phyloP scores from a whole-genome alignment of 768 basidiomycete species.

The Sporobolomyces phaffii region DNA sequence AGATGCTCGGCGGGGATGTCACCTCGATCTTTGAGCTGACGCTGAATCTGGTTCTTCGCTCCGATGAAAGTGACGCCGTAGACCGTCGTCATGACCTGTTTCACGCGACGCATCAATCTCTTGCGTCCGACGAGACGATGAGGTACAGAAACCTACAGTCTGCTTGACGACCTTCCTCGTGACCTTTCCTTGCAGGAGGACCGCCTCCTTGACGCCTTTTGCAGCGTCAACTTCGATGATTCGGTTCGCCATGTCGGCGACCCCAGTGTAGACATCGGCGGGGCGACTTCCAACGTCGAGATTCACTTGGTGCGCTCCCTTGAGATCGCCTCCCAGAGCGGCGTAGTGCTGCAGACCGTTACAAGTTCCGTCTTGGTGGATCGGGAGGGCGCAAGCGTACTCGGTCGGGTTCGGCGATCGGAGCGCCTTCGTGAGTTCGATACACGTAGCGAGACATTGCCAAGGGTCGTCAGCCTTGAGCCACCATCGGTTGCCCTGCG shows the following conservation, averaged over 20 bases:
- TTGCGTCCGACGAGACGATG: not conserved
- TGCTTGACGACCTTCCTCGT: conserved; percentile 95
- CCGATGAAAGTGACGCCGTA: conserved; percentile 96
- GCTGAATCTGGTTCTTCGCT: conserved; percentile 89
- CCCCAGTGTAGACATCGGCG: conserved; percentile 89
- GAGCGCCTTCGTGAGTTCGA: conserved; percentile 76
- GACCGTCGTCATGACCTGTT: conserved; percentile 93
- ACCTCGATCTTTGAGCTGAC: conserved; percentile 68
- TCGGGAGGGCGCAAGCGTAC: conserved; percentile 66
- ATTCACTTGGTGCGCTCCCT: conserved; percentile 89
- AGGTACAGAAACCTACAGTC: conserved; percentile 56
- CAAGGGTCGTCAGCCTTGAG: conserved; percentile 85
- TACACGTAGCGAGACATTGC: conserved; percentile 91
- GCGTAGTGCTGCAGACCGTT: conserved; percentile 99
- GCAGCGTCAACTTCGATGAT: conserved; percentile 51
- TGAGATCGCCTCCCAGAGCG: conserved; percentile 83
- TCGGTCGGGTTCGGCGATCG: conserved; percentile 59
- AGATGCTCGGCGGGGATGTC: conserved; percentile 67
- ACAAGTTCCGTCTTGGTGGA: conserved; percentile 97
- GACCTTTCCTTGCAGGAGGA: conserved; percentile 66
- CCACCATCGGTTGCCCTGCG: conserved; percentile 80
- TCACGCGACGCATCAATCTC: not conserved
- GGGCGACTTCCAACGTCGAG: conserved; percentile 71
- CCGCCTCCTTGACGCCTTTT: conserved; percentile 52
- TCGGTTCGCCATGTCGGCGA: conserved; percentile 76